Percentiles rank a stretch among this genome's conserved stretches.
phyloP scores from a whole-genome alignment of 2,329 filamentous ascomycete species.

The Phaeosphaeria sp. region DNA sequence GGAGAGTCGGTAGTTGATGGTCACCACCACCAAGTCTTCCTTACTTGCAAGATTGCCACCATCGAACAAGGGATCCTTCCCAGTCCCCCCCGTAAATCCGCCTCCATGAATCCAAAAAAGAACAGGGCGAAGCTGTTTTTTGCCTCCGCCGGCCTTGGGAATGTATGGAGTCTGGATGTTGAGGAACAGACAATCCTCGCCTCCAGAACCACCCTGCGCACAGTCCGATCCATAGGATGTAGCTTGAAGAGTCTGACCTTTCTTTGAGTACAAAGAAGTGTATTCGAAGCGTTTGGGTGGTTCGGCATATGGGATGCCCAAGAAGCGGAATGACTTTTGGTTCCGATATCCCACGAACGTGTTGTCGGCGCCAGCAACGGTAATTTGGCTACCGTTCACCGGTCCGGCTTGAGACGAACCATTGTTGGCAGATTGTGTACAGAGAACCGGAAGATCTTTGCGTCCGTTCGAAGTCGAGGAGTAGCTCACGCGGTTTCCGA shows the following conservation, averaged over 20 bases:
- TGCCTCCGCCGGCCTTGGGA: conserved; percentile 48
- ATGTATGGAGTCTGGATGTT: conserved; percentile 56
- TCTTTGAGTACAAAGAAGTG: conserved; percentile 55
- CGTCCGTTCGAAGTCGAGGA: conserved; percentile 28
- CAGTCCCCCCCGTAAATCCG: conserved; percentile 60
- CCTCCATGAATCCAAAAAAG: conserved; percentile 64
- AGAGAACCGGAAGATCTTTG: conserved; percentile 56
- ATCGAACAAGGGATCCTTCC: conserved; percentile 49
- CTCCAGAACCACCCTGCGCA: conserved; percentile 48
- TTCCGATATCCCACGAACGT: conserved; percentile 60
- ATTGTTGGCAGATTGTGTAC: conserved; percentile 57
- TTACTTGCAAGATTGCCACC: conserved; percentile 65
- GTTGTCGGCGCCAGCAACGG: conserved; percentile 52
- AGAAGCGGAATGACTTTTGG: conserved; percentile 57
- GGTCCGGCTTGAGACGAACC: conserved; percentile 30
- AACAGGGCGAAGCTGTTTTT: conserved; percentile 54
- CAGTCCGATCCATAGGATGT: conserved; percentile 57
- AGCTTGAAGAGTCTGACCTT: conserved; percentile 54
- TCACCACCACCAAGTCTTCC: conserved; percentile 66
- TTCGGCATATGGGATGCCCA: conserved; percentile 57
- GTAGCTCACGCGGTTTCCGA: conserved; percentile 46
- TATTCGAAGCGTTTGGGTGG: conserved; percentile 54
- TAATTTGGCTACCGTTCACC: conserved; percentile 42
- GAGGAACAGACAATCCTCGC: conserved; percentile 58
- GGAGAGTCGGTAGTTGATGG: conserved; percentile 66